Evolutionary conservation across 2,329 filamentous ascomycete genomes (phyloP), one percentile per base, ranked within the genome.

Genomic region (Epicoccum nigrum): DNA sequence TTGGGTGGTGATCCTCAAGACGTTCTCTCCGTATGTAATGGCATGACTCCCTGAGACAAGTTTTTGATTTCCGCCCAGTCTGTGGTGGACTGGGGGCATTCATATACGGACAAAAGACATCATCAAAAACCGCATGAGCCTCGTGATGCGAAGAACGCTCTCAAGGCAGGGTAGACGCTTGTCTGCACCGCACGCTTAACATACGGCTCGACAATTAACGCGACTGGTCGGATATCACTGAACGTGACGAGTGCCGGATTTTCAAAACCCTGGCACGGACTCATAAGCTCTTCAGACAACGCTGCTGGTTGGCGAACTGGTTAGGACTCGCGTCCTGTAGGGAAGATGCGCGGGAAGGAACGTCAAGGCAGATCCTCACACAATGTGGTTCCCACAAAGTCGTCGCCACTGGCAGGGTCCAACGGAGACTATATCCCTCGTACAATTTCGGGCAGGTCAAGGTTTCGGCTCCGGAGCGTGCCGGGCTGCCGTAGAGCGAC

Each of bases 61-160:
- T 94, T 92, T 97, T 96, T 96, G 88, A n/a, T 79, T 88, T 92
- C 87, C 89, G 86, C 88, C 85, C 85, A 67, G 70, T 46, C 50
- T 64, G 52, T 56, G 60, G 70, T 65, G 70, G 71, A 74, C 66
- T 45, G 83, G 86, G 85, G 87, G 88, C 86, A 75, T 51, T 51
- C 25, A 68, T 80, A 81, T 86, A 82, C 90, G 90, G 83, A 88
- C 90, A 96, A 97, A 96, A 85, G 76, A 92, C 90, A 87, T 95
- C 90, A 82, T 81, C 82, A 96, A 97, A 97, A 96, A 85, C 85
- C 90, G 90, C 84, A 83, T 74, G 73, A 77, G 71, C 54, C 61
- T 54, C 56, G 59, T 41, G 65, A 63, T 55, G 62, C 56, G 58
- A 55, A 55, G 31, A 54, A 47, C 45, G 58, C 45, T 48, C 45